Evolutionary conservation across 768 basidiomycete species (phyloP), one percentile per base, ranked within the genome.

Genomic region (Tubosaeta sp.): DNA sequence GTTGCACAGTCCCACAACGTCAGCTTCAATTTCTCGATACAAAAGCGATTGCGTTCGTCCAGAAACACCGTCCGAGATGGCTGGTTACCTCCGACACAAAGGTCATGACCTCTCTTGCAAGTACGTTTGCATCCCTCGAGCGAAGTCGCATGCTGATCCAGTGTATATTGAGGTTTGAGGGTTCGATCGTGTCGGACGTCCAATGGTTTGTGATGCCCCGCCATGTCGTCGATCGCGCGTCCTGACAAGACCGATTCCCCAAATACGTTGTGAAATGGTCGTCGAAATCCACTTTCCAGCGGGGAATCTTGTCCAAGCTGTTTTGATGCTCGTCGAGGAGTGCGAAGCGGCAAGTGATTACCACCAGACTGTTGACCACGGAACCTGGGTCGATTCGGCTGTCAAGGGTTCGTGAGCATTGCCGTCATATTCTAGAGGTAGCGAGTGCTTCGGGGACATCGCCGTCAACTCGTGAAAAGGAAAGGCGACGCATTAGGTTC

Each of bases 121-220:
- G 38, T 13, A 35, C 48, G 12, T 55, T 49, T 10, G 31, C 13
- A 21, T 66, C 32, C 30, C 38, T 46, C 38, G 30, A 49, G 5
- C 44, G 51, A 39, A 38, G 46, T 38, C 59, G 63, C 34, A 59
- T 38, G 4, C 54, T 49, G 34, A 40, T 46, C 64, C 61, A 60
- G 24, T 55, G 64, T 14, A 43, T 49, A 10, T 42, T 48, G 13
- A 58, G n/a, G n/a, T n/a, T n/a, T n/a, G n/a, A n/a, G n/a, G n/a
- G n/a, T n/a, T n/a, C n/a, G n/a, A n/a, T n/a, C 29, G 52, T 4
- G 63, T 52, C 31, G 51, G 53, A 25, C 18, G 48, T n/a, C 43
- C 51, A 30, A 56, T 24, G 38, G 57, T 57, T 3, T 32, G 56
- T 3, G 61, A 19, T 24, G 52, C 49, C 29, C 43, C 39, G 44